phyloP scores from a whole-genome alignment of 208 protist genomes.

The Leptomonas seymouri region DNA sequence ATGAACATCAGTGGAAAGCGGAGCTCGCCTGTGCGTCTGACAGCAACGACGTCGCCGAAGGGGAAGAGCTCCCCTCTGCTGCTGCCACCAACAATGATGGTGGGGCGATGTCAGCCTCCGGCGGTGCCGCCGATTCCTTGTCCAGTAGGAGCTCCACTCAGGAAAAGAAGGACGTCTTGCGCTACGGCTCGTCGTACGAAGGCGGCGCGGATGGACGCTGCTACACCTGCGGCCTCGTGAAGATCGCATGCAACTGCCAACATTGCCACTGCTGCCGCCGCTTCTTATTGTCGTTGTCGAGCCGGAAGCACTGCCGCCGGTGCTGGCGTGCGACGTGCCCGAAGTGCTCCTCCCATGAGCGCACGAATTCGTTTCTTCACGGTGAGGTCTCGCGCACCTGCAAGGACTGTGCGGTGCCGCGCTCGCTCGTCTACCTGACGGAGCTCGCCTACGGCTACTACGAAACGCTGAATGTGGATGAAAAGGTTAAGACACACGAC shows the following conservation, averaged over 20 bases:
- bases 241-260: constrained; percentile 44
- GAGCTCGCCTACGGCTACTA: constrained; percentile 22
- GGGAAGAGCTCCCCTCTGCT: neutral
- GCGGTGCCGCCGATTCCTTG: neutral
- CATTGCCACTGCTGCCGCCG: constrained; percentile 32
- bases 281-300: constrained; percentile 37
- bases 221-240: constrained; percentile 26
- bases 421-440: constrained; percentile 24
- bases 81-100: neutral
- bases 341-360: constrained; percentile 25
- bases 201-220: constrained; percentile 32
- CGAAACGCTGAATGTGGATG: constrained; percentile 1
- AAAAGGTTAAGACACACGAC: neutral
- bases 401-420: constrained; percentile 36
- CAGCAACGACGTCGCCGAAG: neutral
- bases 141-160: constrained; percentile 6
- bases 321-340: constrained; percentile 47
- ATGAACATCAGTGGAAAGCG: neutral
- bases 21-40: neutral
- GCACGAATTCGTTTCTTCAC: constrained; percentile 31
- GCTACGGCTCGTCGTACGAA: constrained; percentile 36
- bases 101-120: constrained; percentile 2
- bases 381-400: constrained; percentile 31
- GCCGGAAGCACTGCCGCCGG: constrained; percentile 44
- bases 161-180: constrained; percentile 9